phyloP scores from a whole-genome alignment of 306 rosid species.

The Geum urbanum region DNA sequence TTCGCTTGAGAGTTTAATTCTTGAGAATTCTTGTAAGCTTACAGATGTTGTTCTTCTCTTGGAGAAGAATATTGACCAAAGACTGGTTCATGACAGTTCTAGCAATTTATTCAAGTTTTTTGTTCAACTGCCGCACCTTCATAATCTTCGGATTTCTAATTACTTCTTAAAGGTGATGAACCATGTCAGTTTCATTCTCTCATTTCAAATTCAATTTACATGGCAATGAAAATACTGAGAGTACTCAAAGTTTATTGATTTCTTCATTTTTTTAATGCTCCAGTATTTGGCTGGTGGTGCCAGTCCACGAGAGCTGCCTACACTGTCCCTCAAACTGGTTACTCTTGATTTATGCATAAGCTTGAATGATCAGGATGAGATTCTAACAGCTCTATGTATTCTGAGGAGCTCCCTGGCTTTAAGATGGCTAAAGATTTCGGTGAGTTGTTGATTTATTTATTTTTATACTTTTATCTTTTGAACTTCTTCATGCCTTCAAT shows the following conservation, averaged over 20 bases:
- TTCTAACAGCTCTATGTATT: conserved; percentile 44
- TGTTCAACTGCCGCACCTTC: conserved; percentile 31
- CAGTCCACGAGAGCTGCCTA: conserved; percentile 39
- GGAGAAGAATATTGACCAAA: neutral
- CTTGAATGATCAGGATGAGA: conserved; percentile 41
- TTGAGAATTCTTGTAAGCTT: conserved; percentile 39
- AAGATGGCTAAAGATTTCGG: conserved; percentile 28
- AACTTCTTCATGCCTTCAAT: neutral
- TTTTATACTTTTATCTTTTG: neutral
- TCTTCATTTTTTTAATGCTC: conserved; percentile 12
- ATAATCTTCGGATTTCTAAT: conserved; percentile 34
- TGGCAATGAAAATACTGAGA: no score
- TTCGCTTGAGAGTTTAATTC: conserved; percentile 38
- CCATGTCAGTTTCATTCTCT: neutral
- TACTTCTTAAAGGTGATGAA: conserved; percentile 45
- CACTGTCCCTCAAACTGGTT: conserved; percentile 32
- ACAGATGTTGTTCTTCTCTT: conserved; percentile 38
- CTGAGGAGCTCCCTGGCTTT: conserved; percentile 54
- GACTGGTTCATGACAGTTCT: conserved; percentile 9
- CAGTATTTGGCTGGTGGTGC: conserved; percentile 47
- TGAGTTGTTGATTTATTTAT: no score
- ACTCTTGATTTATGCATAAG: conserved; percentile 40
- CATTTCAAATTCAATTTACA: no score
- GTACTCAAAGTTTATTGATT: neutral
- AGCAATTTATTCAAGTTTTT: conserved; percentile 45